Percentiles rank a stretch among this genome's conserved stretches.
Evolutionary conservation across 345 rosid species (phyloP).

Genomic region (Raphanus raphanistrum): DNA sequence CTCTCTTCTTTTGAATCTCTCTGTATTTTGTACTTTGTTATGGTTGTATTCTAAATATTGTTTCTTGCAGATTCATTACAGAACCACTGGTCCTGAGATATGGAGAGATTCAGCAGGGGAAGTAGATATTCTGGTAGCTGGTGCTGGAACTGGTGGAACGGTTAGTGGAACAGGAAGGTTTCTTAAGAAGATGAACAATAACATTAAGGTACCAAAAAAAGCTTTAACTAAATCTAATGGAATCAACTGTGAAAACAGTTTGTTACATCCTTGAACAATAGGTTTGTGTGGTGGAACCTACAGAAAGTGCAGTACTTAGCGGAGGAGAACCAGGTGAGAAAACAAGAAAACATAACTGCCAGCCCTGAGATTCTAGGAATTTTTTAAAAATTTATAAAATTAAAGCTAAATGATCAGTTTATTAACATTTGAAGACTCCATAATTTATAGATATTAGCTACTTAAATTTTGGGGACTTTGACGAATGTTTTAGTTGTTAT

Average conservation of each 20-base stretch:
- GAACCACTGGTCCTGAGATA: conserved; percentile 75
- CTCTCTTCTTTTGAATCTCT: background rate
- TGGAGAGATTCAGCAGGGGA: conserved; percentile 59
- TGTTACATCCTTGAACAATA: conserved; percentile 16
- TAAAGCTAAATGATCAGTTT: background rate
- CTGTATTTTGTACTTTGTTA: background rate
- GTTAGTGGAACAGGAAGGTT: conserved; percentile 62
- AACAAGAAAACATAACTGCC: background rate
- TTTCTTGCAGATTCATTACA: conserved; percentile 59
- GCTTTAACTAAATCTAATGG: background rate
- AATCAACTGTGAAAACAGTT: background rate
- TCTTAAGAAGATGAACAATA: conserved; percentile 61
- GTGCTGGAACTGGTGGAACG: conserved; percentile 69
- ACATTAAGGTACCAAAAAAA: conserved; percentile 50
- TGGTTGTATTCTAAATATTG: background rate
- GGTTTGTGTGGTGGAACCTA: conserved; percentile 41
- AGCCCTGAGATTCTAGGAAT: background rate
- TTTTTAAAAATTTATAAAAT: no score
- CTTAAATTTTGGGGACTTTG: no score
- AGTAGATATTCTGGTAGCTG: conserved; percentile 55
- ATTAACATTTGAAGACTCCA: no score
- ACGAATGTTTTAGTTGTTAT: background rate
- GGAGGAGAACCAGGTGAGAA: conserved; percentile 38
- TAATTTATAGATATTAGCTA: background rate
- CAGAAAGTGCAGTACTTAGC: conserved; percentile 39